Conservation (phyloP, 306 rosid genomes). For the Aeschynomene evenia region DNA sequence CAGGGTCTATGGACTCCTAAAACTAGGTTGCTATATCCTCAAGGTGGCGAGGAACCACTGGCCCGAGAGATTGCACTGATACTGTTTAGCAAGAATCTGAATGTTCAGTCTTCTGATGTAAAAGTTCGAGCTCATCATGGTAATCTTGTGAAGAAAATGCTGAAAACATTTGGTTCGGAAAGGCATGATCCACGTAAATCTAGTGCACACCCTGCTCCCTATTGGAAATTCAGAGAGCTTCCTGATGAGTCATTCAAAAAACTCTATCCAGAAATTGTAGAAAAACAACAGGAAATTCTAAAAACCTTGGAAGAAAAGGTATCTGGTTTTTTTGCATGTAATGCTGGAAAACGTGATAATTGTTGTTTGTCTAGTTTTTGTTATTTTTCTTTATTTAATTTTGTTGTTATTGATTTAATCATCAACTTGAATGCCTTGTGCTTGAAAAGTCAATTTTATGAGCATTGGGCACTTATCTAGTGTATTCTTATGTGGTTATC, state of each 20-base stretch:
- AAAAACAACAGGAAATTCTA: slow-evolving; percentile 52
- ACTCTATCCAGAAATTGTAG: slow-evolving; percentile 49
- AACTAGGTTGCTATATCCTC: slow-evolving; percentile 45
- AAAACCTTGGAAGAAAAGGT: slow-evolving; percentile 33
- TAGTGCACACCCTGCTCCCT: neutral
- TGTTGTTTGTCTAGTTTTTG: no score
- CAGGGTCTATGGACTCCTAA: slow-evolving; percentile 85
- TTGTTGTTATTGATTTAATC: no score
- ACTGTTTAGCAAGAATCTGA: slow-evolving; percentile 54
- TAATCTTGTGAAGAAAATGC: slow-evolving; percentile 30
- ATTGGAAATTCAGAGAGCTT: slow-evolving; percentile 44
- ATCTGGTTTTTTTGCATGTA: neutral
- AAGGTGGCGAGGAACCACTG: slow-evolving; percentile 26
- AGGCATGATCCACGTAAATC: slow-evolving; percentile 51
- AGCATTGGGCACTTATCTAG: no score
- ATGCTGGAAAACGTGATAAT: slow-evolving; percentile 27
- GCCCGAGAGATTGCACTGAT: slow-evolving; percentile 56
- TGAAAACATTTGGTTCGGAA: slow-evolving; percentile 56
- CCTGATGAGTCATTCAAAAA: slow-evolving; percentile 60
- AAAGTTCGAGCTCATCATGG: slow-evolving; percentile 31
- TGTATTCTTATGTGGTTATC: no score
- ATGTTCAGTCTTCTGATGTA: slow-evolving; percentile 44
- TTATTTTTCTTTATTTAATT: no score
- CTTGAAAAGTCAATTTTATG: no score
- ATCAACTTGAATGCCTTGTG: no score